Evolutionary conservation across 2,329 filamentous ascomycete species (phyloP), one percentile per base, ranked within the genome.

Genomic region (Fusarium hostae): DNA sequence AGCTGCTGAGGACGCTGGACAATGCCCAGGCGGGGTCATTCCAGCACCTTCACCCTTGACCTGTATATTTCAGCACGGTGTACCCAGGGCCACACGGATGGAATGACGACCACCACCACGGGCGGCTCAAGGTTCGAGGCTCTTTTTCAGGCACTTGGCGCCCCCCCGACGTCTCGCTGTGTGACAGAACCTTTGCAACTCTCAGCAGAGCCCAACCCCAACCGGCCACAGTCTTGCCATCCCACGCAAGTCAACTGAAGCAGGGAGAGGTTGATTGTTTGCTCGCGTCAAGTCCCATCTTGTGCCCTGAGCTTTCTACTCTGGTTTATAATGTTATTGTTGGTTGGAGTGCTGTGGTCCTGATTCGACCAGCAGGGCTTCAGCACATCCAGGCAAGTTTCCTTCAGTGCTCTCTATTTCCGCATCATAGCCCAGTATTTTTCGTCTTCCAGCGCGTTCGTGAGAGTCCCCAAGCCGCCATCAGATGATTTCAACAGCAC

Each of bases 11-110:
- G 44, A 64, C 61, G 67, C 70, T 73, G 70, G 47, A 48, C 56
- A 47, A 41, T 57, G 59, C 37, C 37, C 51, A 65, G 71, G 75
- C 75, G 75, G 75, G 73, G 75, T 75, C 75, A 77, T 76, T 77
- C 75, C 66, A 71, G 74, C 70, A 72, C 74, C 74, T 77, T 75
- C 75, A 57, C 75, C 68, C 73, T 74, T 65, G 71, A 43, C 65
- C 66, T 74, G 75, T 77, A 77, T 57, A 77, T 77, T 67, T 77
- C 74, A 77, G 75, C 72, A 77, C 75, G 75, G 63, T 62, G 44
- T 30, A 55, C 59, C 63, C 51, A 55, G 71, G 68, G 66, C 58
- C 61, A 64, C 52, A 71, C 40, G 57, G 59, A 68, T 47, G 67
- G 59, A 69, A 65, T 72, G 69, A 72, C 65, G 69, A 64, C 60